Conservation (phyloP, 192 early-diverging fungal species). For the Jimgerdemannia flammicorona region DNA sequence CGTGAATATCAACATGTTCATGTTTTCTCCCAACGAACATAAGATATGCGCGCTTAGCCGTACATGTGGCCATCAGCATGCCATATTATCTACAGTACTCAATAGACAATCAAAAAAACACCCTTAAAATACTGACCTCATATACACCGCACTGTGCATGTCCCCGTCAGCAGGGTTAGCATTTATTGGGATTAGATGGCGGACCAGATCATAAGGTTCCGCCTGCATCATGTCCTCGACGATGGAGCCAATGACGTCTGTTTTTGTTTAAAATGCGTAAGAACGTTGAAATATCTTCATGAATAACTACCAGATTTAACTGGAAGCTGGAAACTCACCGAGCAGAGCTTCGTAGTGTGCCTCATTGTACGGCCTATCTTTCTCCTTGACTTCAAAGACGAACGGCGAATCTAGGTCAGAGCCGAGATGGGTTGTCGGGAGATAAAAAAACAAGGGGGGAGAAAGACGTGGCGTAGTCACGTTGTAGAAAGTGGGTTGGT, state of each 20-base stretch:
- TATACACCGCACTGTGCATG: background rate
- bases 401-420: slow-evolving; percentile 16
- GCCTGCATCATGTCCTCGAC: background rate
- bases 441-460: background rate
- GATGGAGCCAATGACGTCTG: background rate
- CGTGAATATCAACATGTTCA: too few relatives aligned
- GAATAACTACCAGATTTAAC: background rate
- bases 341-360: slow-evolving; percentile 25
- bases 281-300: background rate
- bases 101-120: background rate
- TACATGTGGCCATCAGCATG: too few relatives aligned
- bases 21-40: background rate
- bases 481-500: background rate
- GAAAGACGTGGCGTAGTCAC: background rate
- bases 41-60: background rate
- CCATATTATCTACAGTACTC: too few relatives aligned
- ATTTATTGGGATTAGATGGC: background rate
- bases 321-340: slow-evolving; percentile 7
- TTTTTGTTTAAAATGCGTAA: background rate
- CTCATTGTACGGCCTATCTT: slow-evolving; percentile 28
- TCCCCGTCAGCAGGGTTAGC: background rate
- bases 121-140: background rate
- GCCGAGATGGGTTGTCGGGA: background rate
- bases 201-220: background rate
- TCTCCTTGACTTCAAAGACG: slow-evolving; percentile 15